phyloP scores from a whole-genome alignment of 225 moss, liverwort and hornwort genomes.

The Pleurozium schreberi region DNA sequence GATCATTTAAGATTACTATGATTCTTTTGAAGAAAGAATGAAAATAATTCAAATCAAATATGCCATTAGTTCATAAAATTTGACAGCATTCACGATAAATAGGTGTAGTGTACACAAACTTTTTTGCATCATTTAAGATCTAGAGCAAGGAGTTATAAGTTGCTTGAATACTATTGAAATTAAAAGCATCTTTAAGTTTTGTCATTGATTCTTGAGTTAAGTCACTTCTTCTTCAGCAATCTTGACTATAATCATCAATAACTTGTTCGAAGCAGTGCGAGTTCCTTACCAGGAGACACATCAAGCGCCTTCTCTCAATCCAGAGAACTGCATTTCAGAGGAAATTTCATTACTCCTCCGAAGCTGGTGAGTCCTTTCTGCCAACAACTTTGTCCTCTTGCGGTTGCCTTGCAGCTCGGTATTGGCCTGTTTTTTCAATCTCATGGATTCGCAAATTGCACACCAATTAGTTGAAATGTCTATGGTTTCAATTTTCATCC shows the following conservation, averaged over 20 bases:
- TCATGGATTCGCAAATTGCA: background rate
- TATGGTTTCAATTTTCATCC: background rate
- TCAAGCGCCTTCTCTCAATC: background rate
- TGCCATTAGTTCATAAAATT: background rate
- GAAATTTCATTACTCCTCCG: background rate
- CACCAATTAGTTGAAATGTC: background rate
- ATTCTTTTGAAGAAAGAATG: background rate
- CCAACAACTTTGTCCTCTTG: background rate
- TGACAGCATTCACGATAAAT: background rate
- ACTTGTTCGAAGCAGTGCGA: background rate
- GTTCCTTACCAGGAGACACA: background rate
- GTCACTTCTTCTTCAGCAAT: background rate
- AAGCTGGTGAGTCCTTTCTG: background rate
- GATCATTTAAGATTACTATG: background rate
- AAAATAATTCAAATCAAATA: background rate
- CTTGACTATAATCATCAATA: background rate
- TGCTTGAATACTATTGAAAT: background rate
- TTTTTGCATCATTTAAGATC: background rate
- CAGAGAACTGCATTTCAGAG: background rate
- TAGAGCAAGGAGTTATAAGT: too few relatives aligned
- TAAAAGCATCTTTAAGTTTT: background rate
- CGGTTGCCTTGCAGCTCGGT: background rate
- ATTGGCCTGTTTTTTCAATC: background rate
- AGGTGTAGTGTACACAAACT: background rate
- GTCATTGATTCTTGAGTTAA: too few relatives aligned